These are phyloP conservation scores for Penicillium chermesinum DNA, from an alignment of 495 filamentous ascomycete genomes.

Conservation along the genomic window DNA sequence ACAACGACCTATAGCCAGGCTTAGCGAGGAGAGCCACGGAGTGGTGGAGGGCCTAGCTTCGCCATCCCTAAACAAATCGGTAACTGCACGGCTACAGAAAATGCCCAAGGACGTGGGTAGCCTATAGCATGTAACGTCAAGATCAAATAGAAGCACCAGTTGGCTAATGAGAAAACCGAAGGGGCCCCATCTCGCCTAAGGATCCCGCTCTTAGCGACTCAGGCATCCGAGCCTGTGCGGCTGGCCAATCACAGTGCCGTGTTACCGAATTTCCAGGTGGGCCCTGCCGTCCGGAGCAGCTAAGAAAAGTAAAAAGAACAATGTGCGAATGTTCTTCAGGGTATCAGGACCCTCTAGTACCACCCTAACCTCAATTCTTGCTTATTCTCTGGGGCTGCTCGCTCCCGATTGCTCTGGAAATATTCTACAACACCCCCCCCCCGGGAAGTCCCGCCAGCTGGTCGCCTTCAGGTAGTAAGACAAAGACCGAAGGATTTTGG, in stretches of 20 bases:
- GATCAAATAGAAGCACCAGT: background rate
- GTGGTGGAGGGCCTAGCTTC: conserved; percentile 2
- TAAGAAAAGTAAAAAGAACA: background rate
- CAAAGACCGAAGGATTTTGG: background rate
- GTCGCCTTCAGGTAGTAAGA: too few species aligned
- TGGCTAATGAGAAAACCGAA: conserved; percentile 1
- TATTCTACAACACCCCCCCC: too few species aligned
- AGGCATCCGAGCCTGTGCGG: conserved; percentile 19
- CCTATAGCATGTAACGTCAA: background rate
- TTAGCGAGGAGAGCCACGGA: conserved; percentile 21
- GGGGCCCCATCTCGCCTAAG: conserved; percentile 31
- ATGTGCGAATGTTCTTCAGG: background rate
- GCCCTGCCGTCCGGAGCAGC: conserved; percentile 1
- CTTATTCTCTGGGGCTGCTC: background rate
- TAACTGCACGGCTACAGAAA: background rate
- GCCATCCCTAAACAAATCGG: background rate
- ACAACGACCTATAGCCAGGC: conserved; percentile 11
- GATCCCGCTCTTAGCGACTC: conserved; percentile 40
- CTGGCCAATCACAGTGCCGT: conserved; percentile 29
- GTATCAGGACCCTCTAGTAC: too few species aligned
- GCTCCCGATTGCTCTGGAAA: conserved; percentile 11
- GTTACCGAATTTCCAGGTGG: conserved; percentile 34
- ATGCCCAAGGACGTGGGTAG: background rate
- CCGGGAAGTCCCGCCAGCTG: too few species aligned
- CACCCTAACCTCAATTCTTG: conserved; percentile 1